A percentile compares a stretch with the other conserved stretches of the same genome.
phyloP scores from a whole-genome alignment of 2,329 filamentous ascomycete species.

The Aspergillus luchuensis region DNA sequence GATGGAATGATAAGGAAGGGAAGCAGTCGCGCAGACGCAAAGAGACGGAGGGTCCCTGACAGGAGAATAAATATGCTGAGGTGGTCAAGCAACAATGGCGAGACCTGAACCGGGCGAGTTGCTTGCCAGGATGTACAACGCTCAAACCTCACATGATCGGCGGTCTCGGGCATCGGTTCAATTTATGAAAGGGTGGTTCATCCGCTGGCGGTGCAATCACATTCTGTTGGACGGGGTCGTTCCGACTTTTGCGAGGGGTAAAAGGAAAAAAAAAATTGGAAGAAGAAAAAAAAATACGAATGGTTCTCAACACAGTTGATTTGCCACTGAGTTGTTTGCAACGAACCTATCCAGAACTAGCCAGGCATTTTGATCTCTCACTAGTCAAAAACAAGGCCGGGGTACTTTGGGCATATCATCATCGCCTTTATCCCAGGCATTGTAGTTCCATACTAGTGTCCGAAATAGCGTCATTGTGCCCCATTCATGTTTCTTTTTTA shows the following conservation, averaged over 20 bases:
- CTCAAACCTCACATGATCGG: slow-evolving; percentile 30
- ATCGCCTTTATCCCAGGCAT: neutral
- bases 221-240: slow-evolving; percentile 1
- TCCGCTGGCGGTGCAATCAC: slow-evolving; percentile 9
- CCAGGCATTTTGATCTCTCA: neutral
- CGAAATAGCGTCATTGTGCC: slow-evolving; percentile 2
- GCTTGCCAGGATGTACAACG: slow-evolving; percentile 1
- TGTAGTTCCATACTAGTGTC: neutral
- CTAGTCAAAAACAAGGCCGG: neutral
- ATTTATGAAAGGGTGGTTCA: slow-evolving; percentile 18
- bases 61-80: neutral
- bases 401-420: neutral
- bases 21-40: neutral
- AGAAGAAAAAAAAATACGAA: no score
- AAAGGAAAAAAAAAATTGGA: neutral
- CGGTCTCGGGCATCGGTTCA: slow-evolving; percentile 17
- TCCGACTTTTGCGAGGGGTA: neutral
- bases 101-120: slow-evolving; percentile 9
- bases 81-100: slow-evolving; percentile 7
- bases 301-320: neutral
- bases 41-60: neutral
- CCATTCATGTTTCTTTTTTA: neutral
- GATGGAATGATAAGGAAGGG: slow-evolving; percentile 19
- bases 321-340: slow-evolving; percentile 2
- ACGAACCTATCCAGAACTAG: neutral